Evolutionary conservation across 2,329 filamentous ascomycete species (phyloP).

Genomic region (Diaporthe helianthi): DNA sequence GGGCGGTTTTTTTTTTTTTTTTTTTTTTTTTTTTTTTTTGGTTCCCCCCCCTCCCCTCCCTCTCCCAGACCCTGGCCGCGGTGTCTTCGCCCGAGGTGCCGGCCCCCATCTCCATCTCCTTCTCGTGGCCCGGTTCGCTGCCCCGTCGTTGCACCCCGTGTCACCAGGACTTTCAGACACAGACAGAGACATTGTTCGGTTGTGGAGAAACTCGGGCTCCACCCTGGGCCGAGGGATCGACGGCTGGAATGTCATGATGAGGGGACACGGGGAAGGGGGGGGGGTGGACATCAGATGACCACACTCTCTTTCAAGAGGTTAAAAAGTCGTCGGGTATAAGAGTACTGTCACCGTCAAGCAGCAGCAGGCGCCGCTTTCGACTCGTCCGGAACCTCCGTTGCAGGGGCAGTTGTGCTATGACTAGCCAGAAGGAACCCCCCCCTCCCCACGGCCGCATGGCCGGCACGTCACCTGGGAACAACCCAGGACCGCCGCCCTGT

Average conservation of each 20-base stretch:
- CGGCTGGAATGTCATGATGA: slow-evolving; percentile 16
- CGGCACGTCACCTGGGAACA: slow-evolving; percentile 19
- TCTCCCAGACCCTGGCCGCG: not conserved
- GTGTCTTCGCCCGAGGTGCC: slow-evolving; percentile 23
- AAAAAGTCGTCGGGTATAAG: not conserved
- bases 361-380: not conserved
- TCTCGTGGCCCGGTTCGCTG: not conserved
- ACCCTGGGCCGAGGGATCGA: slow-evolving; percentile 19
- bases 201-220: slow-evolving; percentile 21
- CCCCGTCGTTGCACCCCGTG: slow-evolving; percentile 11
- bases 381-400: slow-evolving; percentile 15
- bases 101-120: not conserved
- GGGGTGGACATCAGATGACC: slow-evolving; percentile 1
- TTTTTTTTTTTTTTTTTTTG: no score
- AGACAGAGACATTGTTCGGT: slow-evolving; percentile 17
- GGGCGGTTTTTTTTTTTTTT: not conserved
- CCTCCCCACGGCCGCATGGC: slow-evolving; percentile 16
- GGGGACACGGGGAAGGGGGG: not conserved
- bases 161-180: not conserved
- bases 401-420: slow-evolving; percentile 17
- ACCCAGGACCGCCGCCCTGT: slow-evolving; percentile 9
- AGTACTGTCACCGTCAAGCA: slow-evolving; percentile 8
- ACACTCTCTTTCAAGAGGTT: not conserved
- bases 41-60: no score
- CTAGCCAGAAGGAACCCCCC: slow-evolving; percentile 9